Conservation (phyloP, 2,329 filamentous ascomycete species). For the Diplodia corticola region DNA sequence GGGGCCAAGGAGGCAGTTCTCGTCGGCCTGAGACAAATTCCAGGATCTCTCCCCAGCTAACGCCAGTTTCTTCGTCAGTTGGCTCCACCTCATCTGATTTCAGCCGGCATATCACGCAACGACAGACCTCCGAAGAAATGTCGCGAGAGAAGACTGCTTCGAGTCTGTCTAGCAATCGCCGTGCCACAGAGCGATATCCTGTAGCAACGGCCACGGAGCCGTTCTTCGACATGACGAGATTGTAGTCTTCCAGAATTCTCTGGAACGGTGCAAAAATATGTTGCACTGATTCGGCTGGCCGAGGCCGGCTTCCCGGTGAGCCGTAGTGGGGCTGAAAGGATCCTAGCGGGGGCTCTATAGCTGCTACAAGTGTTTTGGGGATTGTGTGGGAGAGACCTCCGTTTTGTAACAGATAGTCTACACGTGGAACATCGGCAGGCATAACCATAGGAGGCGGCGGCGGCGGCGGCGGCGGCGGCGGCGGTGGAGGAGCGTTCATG, state of each 20-base stretch:
- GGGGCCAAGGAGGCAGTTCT: conserved; percentile 85
- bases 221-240: conserved; percentile 74
- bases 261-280: conserved; percentile 81
- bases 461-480: conserved; percentile 74
- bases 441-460: conserved; percentile 65
- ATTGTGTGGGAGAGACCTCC: conserved; percentile 74
- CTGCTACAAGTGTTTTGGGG: conserved; percentile 71
- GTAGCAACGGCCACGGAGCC: conserved; percentile 94
- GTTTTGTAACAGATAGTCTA: conserved; percentile 90
- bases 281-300: conserved; percentile 59
- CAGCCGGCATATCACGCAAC: conserved; percentile 77
- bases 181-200: conserved; percentile 90
- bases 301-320: conserved; percentile 52
- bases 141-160: conserved; percentile 94
- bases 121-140: conserved; percentile 81
- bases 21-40: conserved; percentile 88
- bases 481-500: conserved; percentile 57
- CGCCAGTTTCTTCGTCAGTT: conserved; percentile 60
- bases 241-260: conserved; percentile 81
- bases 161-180: conserved; percentile 81
- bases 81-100: conserved; percentile 32
- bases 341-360: conserved; percentile 51
- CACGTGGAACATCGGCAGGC: conserved; percentile 70
- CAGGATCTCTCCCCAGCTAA: conserved; percentile 94
- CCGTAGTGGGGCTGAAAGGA: conserved; percentile 57